These are phyloP conservation scores for Aspergillus sp. DNA, from an alignment of 2,329 filamentous ascomycete genomes.

Conservation along the genomic window DNA sequence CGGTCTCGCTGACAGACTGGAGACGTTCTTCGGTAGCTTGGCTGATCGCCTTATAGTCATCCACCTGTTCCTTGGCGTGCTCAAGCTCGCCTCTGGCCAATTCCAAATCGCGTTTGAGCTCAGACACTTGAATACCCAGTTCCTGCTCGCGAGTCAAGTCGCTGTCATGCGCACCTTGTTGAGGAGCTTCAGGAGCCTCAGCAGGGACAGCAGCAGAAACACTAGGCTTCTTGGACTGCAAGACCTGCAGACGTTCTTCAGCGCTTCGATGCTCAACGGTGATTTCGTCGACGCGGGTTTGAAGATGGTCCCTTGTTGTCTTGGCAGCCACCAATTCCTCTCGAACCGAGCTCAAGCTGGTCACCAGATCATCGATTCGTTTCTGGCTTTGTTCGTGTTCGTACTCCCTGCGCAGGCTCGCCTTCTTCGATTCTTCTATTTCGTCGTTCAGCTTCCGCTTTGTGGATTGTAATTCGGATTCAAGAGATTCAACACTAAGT, in stretches of 20 bases:
- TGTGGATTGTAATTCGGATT: slow-evolving; percentile 65
- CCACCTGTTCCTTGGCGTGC: slow-evolving; percentile 68
- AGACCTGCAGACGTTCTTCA: slow-evolving; percentile 73
- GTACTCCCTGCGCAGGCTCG: slow-evolving; percentile 76
- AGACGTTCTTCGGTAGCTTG: slow-evolving; percentile 82
- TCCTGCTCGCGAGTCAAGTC: slow-evolving; percentile 66
- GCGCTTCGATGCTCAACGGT: slow-evolving; percentile 80
- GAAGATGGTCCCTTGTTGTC: slow-evolving; percentile 81
- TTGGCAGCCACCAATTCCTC: slow-evolving; percentile 82
- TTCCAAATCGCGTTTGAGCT: slow-evolving; percentile 81
- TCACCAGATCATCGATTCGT: slow-evolving; percentile 82
- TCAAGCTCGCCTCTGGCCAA: slow-evolving; percentile 72
- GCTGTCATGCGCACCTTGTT: slow-evolving; percentile 44
- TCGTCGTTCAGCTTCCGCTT: slow-evolving; percentile 81
- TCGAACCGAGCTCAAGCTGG: slow-evolving; percentile 67
- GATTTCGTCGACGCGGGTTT: slow-evolving; percentile 79
- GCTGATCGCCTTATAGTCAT: slow-evolving; percentile 82
- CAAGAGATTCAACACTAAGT: slow-evolving; percentile 65
- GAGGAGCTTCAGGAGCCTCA: slow-evolving; percentile 34
- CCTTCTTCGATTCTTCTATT: slow-evolving; percentile 73
- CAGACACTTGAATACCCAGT: slow-evolving; percentile 70
- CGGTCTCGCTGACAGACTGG: slow-evolving; percentile 65
- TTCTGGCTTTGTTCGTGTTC: slow-evolving; percentile 82
- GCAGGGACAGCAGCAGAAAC: slow-evolving; percentile 47
- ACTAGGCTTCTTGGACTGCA: slow-evolving; percentile 71